These are phyloP conservation scores for Castanea mollissima DNA, from an alignment of 306 rosid genomes.

Conservation along the genomic window DNA sequence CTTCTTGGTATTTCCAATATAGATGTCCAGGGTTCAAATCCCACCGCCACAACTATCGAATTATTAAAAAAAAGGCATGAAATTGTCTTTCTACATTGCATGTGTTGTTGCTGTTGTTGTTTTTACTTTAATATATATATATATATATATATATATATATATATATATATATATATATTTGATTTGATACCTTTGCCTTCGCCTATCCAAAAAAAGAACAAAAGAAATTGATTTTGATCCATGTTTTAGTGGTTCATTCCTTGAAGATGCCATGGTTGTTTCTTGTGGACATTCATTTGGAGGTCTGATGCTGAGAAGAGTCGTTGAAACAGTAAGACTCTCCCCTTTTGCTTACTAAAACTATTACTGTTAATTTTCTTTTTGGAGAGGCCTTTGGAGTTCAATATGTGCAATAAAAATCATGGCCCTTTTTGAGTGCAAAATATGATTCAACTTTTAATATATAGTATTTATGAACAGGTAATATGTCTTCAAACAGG, in stretches of 20 bases:
- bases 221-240: neutral
- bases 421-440: neutral
- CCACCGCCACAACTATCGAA: no score
- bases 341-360: conserved; percentile 19
- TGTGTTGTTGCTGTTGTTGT: neutral
- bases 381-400: neutral
- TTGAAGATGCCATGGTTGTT: conserved; percentile 92
- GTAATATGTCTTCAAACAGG: neutral
- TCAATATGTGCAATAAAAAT: neutral
- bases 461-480: neutral
- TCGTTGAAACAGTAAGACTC: conserved; percentile 69
- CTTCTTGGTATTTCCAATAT: no score
- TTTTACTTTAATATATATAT: neutral
- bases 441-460: neutral
- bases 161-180: no score
- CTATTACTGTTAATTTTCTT: neutral
- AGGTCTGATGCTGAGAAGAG: conserved; percentile 91
- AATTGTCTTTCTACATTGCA: conserved; percentile 10
- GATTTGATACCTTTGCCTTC: no score
- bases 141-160: no score
- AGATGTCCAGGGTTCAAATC: no score
- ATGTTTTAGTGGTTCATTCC: conserved; percentile 71
- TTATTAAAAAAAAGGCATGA: neutral
- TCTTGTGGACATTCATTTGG: conserved; percentile 99
- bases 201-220: no score